Evolutionary conservation across 1,139 yeast species (phyloP).

Genomic region (Barnettozyma hawaiiensis): DNA sequence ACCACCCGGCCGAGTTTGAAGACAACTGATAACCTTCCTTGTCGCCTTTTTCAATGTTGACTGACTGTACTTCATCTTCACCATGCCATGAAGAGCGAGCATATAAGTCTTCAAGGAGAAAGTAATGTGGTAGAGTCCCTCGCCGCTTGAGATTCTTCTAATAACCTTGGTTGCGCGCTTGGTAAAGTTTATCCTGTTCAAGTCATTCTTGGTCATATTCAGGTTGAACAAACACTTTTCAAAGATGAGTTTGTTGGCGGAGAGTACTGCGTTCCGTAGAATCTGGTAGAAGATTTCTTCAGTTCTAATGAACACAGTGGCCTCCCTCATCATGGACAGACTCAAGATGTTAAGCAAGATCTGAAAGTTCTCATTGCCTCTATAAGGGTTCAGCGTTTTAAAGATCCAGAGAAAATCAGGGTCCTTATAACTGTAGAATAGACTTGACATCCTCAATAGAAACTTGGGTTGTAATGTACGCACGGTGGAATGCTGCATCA

Average conservation of each 20-base stretch:
- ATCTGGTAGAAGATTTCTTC: slow-evolving; percentile 9
- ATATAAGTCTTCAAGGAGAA: slow-evolving; percentile 10
- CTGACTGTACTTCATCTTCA: slow-evolving; percentile 7
- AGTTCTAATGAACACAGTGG: slow-evolving; percentile 1
- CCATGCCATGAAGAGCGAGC: slow-evolving; percentile 15
- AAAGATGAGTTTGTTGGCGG: slow-evolving; percentile 14
- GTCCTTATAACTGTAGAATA: slow-evolving; percentile 8
- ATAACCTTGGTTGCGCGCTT: slow-evolving; percentile 11
- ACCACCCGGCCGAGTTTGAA: slow-evolving; percentile 2
- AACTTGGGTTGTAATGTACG: slow-evolving; percentile 8
- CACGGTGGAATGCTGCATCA: neutral
- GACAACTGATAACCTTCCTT: slow-evolving; percentile 12
- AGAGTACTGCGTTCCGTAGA: slow-evolving; percentile 8
- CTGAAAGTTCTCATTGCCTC: slow-evolving; percentile 15
- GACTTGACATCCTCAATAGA: slow-evolving; percentile 9
- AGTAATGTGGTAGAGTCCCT: neutral
- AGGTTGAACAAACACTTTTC: slow-evolving; percentile 10
- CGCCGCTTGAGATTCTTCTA: slow-evolving; percentile 7
- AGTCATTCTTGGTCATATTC: slow-evolving; percentile 7
- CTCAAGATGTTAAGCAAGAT: slow-evolving; percentile 13
- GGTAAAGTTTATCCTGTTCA: slow-evolving; percentile 6
- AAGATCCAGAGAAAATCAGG: slow-evolving; percentile 6
- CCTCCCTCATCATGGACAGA: slow-evolving; percentile 7
- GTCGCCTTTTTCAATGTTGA: slow-evolving; percentile 11
- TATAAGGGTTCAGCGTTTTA: slow-evolving; percentile 5